Conservation (phyloP, 257 asterid genomes). For the Solanum neorickii region DNA sequence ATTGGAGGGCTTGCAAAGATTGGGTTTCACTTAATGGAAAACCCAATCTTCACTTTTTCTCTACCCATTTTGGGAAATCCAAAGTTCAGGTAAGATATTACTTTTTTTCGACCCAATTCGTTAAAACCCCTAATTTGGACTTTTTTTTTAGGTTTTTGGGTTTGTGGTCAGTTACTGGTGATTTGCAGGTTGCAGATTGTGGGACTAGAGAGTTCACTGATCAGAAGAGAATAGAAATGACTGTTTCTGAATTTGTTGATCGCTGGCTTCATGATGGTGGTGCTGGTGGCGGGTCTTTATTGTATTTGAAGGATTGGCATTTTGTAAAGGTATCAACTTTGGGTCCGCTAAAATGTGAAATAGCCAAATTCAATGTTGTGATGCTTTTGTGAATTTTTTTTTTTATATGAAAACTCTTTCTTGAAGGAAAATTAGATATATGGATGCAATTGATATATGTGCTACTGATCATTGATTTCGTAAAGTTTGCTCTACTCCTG, state of each 20-base stretch:
- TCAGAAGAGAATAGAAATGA: conserved; percentile 76
- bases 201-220: conserved; percentile 64
- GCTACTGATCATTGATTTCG: background rate
- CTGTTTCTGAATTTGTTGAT: conserved; percentile 66
- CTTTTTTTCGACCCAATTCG: background rate
- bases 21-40: conserved; percentile 61
- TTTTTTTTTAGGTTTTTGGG: background rate
- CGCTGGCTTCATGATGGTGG: conserved; percentile 16
- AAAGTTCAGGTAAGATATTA: conserved; percentile 47
- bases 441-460: background rate
- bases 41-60: conserved; percentile 60
- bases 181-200: conserved; percentile 81
- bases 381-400: background rate
- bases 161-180: background rate
- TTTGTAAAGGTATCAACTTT: conserved; percentile 57
- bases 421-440: background rate
- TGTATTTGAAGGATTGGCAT: conserved; percentile 97
- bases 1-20: conserved; percentile 72
- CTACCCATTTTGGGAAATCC: conserved; percentile 61
- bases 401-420: background rate
- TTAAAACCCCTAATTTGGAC: background rate
- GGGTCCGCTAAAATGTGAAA: background rate
- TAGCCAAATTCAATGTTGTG: background rate
- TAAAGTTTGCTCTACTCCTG: background rate
- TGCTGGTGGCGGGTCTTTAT: conserved; percentile 21